Conservation (phyloP, 2,329 filamentous ascomycete genomes). For the Fusarium chuoi region DNA sequence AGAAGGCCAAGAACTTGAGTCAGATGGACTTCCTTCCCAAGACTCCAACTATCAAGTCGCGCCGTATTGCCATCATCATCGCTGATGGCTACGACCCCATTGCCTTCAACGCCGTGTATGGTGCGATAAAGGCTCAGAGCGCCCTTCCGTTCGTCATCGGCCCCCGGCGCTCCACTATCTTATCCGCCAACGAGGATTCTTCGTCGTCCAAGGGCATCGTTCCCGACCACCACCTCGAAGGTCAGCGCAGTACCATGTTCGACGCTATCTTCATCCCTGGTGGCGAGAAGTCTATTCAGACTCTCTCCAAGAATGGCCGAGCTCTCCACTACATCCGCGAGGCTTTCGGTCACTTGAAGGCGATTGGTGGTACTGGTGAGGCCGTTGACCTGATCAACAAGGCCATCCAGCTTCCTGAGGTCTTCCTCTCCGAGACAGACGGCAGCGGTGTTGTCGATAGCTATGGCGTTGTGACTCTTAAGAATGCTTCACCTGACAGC, state of each 20-base stretch:
- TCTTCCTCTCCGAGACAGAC: constrained; percentile 52
- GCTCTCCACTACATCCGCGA: constrained; percentile 82
- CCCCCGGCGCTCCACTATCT: constrained; percentile 73
- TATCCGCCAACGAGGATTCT: constrained; percentile 67
- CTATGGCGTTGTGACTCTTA: constrained; percentile 81
- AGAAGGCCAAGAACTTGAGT: constrained; percentile 73
- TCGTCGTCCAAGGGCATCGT: constrained; percentile 63
- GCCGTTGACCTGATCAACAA: constrained; percentile 70
- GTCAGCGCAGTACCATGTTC: constrained; percentile 82
- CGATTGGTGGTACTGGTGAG: constrained; percentile 80
- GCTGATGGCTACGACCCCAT: constrained; percentile 79
- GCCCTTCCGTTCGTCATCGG: constrained; percentile 80
- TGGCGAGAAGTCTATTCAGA: constrained; percentile 70
- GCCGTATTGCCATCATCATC: constrained; percentile 79
- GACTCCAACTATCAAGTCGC: constrained; percentile 74
- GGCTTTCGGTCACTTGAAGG: constrained; percentile 83
- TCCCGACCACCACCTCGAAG: constrained; percentile 83
- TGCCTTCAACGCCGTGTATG: constrained; percentile 73
- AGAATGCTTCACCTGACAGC: constrained; percentile 61
- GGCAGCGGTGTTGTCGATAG: constrained; percentile 66
- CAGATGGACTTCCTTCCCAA: constrained; percentile 74
- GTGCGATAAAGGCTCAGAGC: constrained; percentile 67
- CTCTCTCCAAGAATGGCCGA: constrained; percentile 75
- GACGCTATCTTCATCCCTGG: constrained; percentile 83
- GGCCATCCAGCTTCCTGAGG: constrained; percentile 56